Conservation (phyloP, 768 basidiomycete genomes). For the Russula virescens region DNA sequence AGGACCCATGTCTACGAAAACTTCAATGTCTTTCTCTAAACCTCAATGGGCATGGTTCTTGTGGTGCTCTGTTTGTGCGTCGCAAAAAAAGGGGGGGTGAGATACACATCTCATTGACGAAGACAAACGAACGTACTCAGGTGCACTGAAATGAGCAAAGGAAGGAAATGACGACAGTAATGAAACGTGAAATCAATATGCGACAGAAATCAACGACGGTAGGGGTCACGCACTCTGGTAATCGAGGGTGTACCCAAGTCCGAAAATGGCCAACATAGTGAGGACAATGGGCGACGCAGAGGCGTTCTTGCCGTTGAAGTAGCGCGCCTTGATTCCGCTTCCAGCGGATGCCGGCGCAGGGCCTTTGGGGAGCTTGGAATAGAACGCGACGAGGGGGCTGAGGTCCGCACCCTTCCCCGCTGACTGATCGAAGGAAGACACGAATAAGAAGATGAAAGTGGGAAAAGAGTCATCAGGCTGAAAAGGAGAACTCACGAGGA, state of each 20-base stretch:
- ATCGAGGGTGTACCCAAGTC: conserved; percentile 80
- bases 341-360: conserved; percentile 51
- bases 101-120: conserved; percentile 25
- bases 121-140: conserved; percentile 52
- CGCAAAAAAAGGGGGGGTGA: conserved; percentile 11
- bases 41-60: conserved; percentile 81
- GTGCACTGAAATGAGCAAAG: conserved; percentile 53
- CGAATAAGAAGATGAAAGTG: neutral
- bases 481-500: conserved; percentile 55
- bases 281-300: conserved; percentile 62
- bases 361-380: conserved; percentile 95
- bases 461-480: neutral
- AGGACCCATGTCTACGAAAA: conserved; percentile 1
- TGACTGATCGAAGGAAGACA: conserved; percentile 43
- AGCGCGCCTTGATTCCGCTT: conserved; percentile 70
- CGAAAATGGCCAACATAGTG: conserved; percentile 61
- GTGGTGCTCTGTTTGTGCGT: conserved; percentile 62
- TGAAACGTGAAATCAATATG: neutral
- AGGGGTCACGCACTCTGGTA: conserved; percentile 68
- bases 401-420: conserved; percentile 79
- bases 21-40: neutral
- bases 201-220: neutral
- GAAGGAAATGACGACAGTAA: neutral
- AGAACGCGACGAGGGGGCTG: conserved; percentile 85
- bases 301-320: conserved; percentile 83